Evolutionary conservation across 2,329 filamentous ascomycete species (phyloP).

Genomic region (Fusarium sp.): DNA sequence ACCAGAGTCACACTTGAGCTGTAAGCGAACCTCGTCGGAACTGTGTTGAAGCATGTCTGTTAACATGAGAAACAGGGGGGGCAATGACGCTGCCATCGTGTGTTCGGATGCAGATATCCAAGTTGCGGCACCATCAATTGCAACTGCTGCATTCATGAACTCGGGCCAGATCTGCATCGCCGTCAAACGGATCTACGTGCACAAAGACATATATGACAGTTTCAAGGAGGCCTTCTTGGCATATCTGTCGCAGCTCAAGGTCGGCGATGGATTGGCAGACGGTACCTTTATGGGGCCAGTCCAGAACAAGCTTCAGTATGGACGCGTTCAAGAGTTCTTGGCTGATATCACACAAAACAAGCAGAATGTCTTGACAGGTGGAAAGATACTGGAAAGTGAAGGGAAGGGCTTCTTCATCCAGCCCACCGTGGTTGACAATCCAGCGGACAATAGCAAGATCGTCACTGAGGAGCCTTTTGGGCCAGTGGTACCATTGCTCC

Average conservation of each 20-base stretch:
- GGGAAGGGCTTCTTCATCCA: not conserved
- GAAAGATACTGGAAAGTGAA: not conserved
- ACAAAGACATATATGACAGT: conserved; percentile 71
- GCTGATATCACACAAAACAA: conserved; percentile 5
- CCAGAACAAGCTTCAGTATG: conserved; percentile 34
- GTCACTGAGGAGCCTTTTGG: conserved; percentile 29
- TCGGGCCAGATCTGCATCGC: conserved; percentile 57
- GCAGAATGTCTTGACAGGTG: conserved; percentile 6
- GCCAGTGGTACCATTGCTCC: conserved; percentile 20
- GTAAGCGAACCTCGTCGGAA: no score
- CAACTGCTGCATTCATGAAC: conserved; percentile 69
- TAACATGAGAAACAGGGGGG: conserved; percentile 50
- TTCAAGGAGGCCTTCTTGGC: conserved; percentile 54
- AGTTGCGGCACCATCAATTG: conserved; percentile 44
- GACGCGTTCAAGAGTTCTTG: conserved; percentile 22
- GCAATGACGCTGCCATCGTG: conserved; percentile 73
- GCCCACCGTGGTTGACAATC: conserved; percentile 30
- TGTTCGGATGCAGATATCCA: conserved; percentile 69
- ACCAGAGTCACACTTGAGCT: conserved; percentile 75
- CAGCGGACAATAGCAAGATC: conserved; percentile 18
- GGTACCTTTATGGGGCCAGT: conserved; percentile 53
- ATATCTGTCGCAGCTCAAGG: conserved; percentile 38
- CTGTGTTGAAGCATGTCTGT: no score
- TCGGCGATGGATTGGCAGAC: conserved; percentile 58
- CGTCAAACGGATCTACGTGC: conserved; percentile 71